Conservation (phyloP, 306 rosid species). For the Inga leiocalycina region DNA sequence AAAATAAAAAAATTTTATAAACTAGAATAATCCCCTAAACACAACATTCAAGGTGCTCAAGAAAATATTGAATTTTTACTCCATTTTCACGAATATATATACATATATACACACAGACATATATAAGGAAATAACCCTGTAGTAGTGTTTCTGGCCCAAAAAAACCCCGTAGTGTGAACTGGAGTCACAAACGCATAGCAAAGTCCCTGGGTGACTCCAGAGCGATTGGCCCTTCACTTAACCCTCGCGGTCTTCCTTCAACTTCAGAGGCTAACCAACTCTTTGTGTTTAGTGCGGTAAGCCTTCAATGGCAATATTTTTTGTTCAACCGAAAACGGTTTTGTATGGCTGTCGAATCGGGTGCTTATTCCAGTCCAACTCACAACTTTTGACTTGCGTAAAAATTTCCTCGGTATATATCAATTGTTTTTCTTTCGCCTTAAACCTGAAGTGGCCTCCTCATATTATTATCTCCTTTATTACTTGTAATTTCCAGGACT, state of each 20-base stretch:
- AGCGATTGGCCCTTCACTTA: not conserved
- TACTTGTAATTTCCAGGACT: conserved; percentile 21
- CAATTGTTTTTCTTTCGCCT: not conserved
- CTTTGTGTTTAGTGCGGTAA: not conserved
- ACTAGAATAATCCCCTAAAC: not conserved
- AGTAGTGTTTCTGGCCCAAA: too few relatives aligned
- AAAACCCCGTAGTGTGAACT: too few relatives aligned
- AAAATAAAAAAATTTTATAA: too few relatives aligned
- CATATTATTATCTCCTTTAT: not conserved
- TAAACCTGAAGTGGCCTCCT: not conserved
- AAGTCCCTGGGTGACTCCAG: not conserved
- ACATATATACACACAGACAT: too few relatives aligned
- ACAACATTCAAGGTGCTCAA: not conserved
- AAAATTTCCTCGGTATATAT: not conserved
- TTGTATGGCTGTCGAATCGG: not conserved
- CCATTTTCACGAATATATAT: not conserved
- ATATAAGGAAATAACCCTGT: too few relatives aligned
- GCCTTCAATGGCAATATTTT: not conserved
- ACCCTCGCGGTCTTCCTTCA: not conserved
- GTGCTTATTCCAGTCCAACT: not conserved
- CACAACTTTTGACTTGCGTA: not conserved
- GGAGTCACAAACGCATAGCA: not conserved
- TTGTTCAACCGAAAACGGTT: not conserved
- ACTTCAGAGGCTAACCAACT: not conserved
- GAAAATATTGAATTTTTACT: not conserved